phyloP scores from a whole-genome alignment of 148 eudicot species.

The Silene conica region DNA sequence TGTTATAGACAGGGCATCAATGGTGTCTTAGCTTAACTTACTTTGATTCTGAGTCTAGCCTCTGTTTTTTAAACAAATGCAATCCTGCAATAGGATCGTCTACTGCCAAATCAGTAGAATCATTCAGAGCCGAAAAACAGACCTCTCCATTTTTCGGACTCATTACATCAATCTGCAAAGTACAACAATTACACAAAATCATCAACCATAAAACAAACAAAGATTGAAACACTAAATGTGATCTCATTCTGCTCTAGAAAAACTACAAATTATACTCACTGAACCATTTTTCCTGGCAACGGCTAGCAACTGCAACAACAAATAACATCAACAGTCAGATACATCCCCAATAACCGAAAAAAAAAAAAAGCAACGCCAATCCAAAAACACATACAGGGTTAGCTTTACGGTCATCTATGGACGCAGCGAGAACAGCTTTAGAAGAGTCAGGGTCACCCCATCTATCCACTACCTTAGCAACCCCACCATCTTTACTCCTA shows the following conservation, averaged over 20 bases:
- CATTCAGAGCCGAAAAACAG: constrained; percentile 36
- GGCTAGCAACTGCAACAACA: constrained; percentile 57
- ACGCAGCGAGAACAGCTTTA: constrained; percentile 61
- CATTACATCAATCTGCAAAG: constrained; percentile 60
- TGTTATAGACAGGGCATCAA: neutral
- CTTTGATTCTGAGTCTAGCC: constrained; percentile 50
- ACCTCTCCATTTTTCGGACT: constrained; percentile 67
- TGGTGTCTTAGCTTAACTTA: constrained; percentile 19
- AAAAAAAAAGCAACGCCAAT: neutral
- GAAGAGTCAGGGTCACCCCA: constrained; percentile 92
- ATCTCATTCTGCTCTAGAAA: neutral
- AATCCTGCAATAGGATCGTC: constrained; percentile 64
- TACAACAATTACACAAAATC: neutral
- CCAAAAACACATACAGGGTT: constrained; percentile 54
- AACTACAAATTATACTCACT: constrained; percentile 44
- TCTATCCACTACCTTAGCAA: constrained; percentile 67
- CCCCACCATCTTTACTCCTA: constrained; percentile 53
- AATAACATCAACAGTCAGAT: constrained; percentile 14
- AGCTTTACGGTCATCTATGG: constrained; percentile 46
- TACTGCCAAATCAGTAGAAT: constrained; percentile 30
- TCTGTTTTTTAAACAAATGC: constrained; percentile 60
- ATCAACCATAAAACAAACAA: neutral
- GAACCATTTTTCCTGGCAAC: constrained; percentile 81
- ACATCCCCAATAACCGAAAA: neutral
- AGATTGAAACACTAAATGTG: neutral